Evolutionary conservation across 257 asterid genomes (phyloP), one percentile per base, ranked within the genome.

Genomic region (Handroanthus guayacan): DNA sequence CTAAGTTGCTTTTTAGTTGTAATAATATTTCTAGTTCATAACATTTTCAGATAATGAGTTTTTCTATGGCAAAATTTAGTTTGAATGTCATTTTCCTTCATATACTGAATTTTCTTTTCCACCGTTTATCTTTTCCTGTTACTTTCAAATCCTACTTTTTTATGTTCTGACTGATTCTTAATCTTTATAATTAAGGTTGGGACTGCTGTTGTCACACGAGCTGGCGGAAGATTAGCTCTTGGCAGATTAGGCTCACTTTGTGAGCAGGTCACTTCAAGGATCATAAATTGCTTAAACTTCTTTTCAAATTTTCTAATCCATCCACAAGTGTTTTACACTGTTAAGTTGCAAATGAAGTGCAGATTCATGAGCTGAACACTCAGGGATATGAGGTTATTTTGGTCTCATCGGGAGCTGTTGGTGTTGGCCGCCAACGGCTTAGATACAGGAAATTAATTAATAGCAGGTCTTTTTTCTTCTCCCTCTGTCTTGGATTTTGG

Each of bases 381-480:
- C 91, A 86, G 81, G 99, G 97, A 68, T 90, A 86, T 70, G 98
- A 93, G 85, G 95, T 95, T 79, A 89, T 95, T 83, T 87, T 95
- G 88, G 99, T 95, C 71, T 82, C 97, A 57, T 95, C 99, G 51
- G 99, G 99, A 81, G 98, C 99, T 51, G 97, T 95, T 75, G 97
- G 98, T 71, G 97, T 83, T 78, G 99, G 99, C 74, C 97, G 99
- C 44, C 98, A 95, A 76, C 86, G 97, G 69, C 96, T 95, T 64
- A 84, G 89, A 84, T 91, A 93, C 82, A 84, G 99, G 80, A 90
- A 75, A 81, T 77, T 91, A 65, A 63, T 91, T 36, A 74, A 93
- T 78, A 95, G 98, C 98, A 95, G 99, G 99, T 95, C 66, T 31
- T 73, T 25, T 39, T 39, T 56, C 44, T 25, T n/a, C 76, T 37